A percentile compares a stretch with the other conserved stretches of the same genome.
phyloP scores from a whole-genome alignment of 352 stramenopile genomes.

The Pythium coloratum region DNA sequence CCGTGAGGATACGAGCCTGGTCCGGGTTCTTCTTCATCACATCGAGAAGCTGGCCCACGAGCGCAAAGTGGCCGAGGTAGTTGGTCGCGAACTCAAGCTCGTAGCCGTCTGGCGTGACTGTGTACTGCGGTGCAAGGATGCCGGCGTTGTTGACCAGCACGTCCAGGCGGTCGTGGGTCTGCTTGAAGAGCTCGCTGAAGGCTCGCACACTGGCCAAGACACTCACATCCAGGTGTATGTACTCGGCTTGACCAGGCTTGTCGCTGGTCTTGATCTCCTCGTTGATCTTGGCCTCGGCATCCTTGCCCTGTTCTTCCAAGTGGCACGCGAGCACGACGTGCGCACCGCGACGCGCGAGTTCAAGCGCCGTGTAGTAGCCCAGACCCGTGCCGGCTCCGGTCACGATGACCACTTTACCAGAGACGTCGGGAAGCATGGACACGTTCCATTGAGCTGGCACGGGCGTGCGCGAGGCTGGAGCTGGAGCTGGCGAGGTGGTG shows the following conservation, averaged over 20 bases:
- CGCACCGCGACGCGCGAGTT: conserved; percentile 41
- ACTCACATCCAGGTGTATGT: conserved; percentile 29
- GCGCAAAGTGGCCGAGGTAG: conserved; percentile 91
- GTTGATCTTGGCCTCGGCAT: conserved; percentile 18
- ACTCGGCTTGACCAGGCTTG: conserved; percentile 23
- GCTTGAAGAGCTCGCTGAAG: conserved; percentile 23
- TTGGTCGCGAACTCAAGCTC: conserved; percentile 94
- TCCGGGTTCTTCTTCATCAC: conserved; percentile 54
- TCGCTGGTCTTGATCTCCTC: conserved; percentile 2
- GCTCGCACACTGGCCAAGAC: conserved; percentile 16
- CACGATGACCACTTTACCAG: conserved; percentile 34
- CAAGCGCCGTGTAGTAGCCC: conserved; percentile 42
- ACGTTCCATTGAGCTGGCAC: conserved; percentile 9
- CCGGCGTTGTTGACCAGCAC: conserved; percentile 33
- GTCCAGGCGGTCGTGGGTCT: conserved; percentile 14
- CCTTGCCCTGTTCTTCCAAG: conserved; percentile 6
- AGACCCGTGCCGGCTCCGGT: conserved; percentile 36
- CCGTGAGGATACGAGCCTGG: conserved; percentile 47
- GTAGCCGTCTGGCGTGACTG: conserved; percentile 88
- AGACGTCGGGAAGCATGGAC: conserved; percentile 1
- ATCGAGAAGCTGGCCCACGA: conserved; percentile 83
- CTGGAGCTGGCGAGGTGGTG: neutral
- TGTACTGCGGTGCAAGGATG: conserved; percentile 32
- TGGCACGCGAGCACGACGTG: conserved; percentile 57
- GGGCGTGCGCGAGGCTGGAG: neutral